Conservation (phyloP, 192 early-diverging fungal species). For the Gryganskiella cystojenkinii region DNA sequence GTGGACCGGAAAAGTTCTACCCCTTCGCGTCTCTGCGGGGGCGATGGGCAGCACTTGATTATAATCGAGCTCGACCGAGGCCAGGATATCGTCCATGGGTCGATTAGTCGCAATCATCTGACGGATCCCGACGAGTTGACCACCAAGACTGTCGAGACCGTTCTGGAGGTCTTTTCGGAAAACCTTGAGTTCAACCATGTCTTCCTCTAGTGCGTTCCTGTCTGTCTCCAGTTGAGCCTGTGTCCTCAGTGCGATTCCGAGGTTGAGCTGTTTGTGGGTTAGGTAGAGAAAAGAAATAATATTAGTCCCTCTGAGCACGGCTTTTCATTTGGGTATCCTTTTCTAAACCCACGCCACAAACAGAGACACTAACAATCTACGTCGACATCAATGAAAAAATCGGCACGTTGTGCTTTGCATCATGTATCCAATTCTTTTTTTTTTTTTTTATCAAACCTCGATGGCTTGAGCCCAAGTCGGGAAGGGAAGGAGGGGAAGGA, state of each 20-base stretch:
- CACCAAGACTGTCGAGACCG: conserved; percentile 42
- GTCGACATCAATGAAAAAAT: too few relatives aligned
- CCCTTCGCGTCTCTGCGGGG: conserved; percentile 33
- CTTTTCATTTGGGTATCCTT: too few relatives aligned
- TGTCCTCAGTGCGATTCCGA: conserved; percentile 44
- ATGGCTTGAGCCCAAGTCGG: neutral
- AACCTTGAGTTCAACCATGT: conserved; percentile 36
- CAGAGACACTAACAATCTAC: too few relatives aligned
- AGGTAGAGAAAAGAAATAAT: too few relatives aligned
- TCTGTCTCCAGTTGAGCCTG: conserved; percentile 49
- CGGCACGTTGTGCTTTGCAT: too few relatives aligned
- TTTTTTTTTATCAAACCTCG: too few relatives aligned
- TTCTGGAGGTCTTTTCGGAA: conserved; percentile 47
- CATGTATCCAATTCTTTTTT: too few relatives aligned
- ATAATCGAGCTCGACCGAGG: conserved; percentile 45
- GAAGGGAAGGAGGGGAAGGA: neutral
- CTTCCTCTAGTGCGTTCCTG: conserved; percentile 46
- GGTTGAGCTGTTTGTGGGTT: too few relatives aligned
- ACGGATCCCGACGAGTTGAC: conserved; percentile 48
- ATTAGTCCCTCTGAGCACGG: too few relatives aligned
- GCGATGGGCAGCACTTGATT: conserved; percentile 27
- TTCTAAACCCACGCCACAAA: too few relatives aligned
- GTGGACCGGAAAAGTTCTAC: conserved; percentile 49
- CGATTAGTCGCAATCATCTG: conserved; percentile 50
- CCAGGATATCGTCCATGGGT: conserved; percentile 48